Conservation (phyloP, 768 basidiomycete genomes). For the Mrakia hoshinonis region DNA sequence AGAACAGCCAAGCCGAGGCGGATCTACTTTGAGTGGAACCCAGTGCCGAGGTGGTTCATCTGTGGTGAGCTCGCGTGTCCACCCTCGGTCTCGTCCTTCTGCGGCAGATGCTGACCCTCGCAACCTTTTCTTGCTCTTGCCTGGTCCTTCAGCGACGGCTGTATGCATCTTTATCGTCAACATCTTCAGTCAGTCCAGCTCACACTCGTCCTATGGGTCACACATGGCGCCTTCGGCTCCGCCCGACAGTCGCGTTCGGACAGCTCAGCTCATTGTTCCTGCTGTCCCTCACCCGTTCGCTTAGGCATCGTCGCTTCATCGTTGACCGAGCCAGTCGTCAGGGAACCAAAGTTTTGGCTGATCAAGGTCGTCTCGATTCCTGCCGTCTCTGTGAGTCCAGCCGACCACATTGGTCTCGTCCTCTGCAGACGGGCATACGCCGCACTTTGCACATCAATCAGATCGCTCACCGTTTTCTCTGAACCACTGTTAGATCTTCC, state of each 20-base stretch:
- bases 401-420: too few species aligned
- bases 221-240: not conserved
- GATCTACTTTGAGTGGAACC: slow-evolving; percentile 16
- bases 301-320: slow-evolving; percentile 15
- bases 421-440: too few species aligned
- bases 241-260: not conserved
- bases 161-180: slow-evolving; percentile 22
- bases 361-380: slow-evolving; percentile 19
- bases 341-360: slow-evolving; percentile 28
- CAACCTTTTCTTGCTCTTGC: not conserved
- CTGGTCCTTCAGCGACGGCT: not conserved
- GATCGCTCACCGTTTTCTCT: not conserved
- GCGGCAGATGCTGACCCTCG: too few species aligned
- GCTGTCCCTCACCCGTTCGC: not conserved
- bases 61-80: not conserved
- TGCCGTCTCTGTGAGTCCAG: not conserved
- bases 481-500: not conserved
- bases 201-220: not conserved
- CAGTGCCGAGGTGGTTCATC: not conserved
- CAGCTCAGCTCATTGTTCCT: not conserved
- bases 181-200: slow-evolving; percentile 26
- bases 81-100: not conserved
- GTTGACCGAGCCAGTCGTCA: slow-evolving; percentile 2
- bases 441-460: too few species aligned
- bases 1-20: not conserved